phyloP scores from a whole-genome alignment of 75 land plant genomes.

The Ceratopteris richardii region DNA sequence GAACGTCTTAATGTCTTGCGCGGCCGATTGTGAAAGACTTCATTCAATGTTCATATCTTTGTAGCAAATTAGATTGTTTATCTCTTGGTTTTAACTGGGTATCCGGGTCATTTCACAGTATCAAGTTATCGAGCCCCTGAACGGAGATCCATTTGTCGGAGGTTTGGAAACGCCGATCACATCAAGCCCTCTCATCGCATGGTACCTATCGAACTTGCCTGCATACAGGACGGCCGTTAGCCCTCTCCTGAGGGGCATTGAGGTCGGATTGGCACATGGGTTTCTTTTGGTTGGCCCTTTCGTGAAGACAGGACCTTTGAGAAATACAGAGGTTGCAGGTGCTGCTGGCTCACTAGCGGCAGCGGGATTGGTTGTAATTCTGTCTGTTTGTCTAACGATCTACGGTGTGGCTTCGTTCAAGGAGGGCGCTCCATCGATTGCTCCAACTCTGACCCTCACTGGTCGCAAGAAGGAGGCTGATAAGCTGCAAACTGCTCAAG shows the following conservation, averaged over 20 bases:
- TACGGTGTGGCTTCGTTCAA: constrained; percentile 86
- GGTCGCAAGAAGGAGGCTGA: constrained; percentile 90
- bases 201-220: constrained; percentile 98
- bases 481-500: constrained; percentile 93
- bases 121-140: constrained; percentile 93
- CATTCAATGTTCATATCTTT: no score
- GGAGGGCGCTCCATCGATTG: constrained; percentile 75
- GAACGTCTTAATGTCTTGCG: no score
- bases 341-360: constrained; percentile 80
- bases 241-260: constrained; percentile 86
- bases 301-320: constrained; percentile 64
- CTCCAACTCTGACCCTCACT: constrained; percentile 77
- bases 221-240: constrained; percentile 93
- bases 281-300: constrained; percentile 81
- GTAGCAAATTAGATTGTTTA: no score
- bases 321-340: constrained; percentile 54
- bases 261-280: constrained; percentile 82
- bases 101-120: no score
- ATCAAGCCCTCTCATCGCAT: constrained; percentile 82
- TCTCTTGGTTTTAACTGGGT: no score
- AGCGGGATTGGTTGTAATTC: constrained; percentile 73
- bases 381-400: constrained; percentile 76
- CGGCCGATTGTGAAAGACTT: no score
- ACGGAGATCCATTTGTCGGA: constrained; percentile 96
- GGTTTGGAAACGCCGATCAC: constrained; percentile 92